Evolutionary conservation across 495 filamentous ascomycete species (phyloP).

Genomic region (Neurospora sp.): DNA sequence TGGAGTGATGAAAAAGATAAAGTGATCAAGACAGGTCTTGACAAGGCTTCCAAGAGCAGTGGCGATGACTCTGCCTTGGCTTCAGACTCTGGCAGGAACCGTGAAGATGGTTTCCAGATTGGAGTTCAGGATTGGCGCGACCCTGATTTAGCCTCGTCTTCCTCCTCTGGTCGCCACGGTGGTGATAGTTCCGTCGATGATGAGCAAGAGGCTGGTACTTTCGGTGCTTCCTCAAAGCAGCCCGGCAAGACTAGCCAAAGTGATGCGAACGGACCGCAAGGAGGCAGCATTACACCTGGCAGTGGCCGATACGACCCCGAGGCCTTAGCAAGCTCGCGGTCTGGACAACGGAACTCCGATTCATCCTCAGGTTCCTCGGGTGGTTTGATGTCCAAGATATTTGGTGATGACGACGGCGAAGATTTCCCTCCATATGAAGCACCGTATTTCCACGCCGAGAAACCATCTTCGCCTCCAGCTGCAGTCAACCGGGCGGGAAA

Average conservation of each 20-base stretch:
- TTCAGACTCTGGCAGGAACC: slow-evolving; percentile 12
- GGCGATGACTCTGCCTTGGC: slow-evolving; percentile 7
- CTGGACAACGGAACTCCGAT: slow-evolving; percentile 15
- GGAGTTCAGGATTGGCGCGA: slow-evolving; percentile 91
- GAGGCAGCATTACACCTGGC: slow-evolving; percentile 64
- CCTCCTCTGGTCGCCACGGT: slow-evolving; percentile 3
- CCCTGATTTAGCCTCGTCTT: slow-evolving; percentile 54
- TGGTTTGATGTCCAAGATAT: slow-evolving; percentile 34
- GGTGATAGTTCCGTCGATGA: slow-evolving; percentile 1
- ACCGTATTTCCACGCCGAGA: not conserved
- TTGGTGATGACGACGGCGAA: slow-evolving; percentile 34
- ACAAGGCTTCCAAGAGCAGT: slow-evolving; percentile 23
- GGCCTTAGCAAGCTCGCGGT: slow-evolving; percentile 16
- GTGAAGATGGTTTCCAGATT: slow-evolving; percentile 72
- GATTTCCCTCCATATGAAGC: slow-evolving; percentile 15
- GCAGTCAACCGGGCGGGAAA: slow-evolving; percentile 25
- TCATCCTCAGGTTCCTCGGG: slow-evolving; percentile 13
- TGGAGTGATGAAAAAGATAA: slow-evolving; percentile 48
- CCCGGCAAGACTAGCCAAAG: slow-evolving; percentile 21
- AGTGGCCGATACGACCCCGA: slow-evolving; percentile 58
- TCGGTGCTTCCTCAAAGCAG: slow-evolving; percentile 6
- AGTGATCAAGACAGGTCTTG: slow-evolving; percentile 21
- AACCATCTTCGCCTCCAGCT: slow-evolving; percentile 3
- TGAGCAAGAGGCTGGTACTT: slow-evolving; percentile 1
- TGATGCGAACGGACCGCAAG: slow-evolving; percentile 35